These are phyloP conservation scores for Tetrahymena malaccensis DNA, from an alignment of 73 alveolate genomes.

Conservation along the genomic window DNA sequence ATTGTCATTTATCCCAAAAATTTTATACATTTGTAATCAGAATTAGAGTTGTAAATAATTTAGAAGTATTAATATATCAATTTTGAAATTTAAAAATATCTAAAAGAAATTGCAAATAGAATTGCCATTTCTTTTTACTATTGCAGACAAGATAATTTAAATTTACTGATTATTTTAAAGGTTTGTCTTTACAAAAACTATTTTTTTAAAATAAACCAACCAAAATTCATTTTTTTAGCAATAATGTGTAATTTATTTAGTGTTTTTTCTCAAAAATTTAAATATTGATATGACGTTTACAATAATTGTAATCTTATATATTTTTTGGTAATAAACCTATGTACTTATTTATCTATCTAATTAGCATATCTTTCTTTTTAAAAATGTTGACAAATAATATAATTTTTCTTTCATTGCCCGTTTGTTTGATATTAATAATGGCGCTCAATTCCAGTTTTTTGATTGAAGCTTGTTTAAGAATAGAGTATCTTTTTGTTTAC, in stretches of 20 bases:
- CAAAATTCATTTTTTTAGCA: neutral
- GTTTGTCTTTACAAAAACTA: too few relatives aligned
- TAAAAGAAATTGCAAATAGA: too few relatives aligned
- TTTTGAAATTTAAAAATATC: too few relatives aligned
- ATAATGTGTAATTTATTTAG: neutral
- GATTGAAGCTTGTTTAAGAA: neutral
- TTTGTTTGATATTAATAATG: neutral
- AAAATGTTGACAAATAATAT: too few relatives aligned
- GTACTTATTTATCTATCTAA: neutral
- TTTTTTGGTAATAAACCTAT: neutral
- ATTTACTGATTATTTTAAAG: too few relatives aligned
- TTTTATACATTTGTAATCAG: neutral
- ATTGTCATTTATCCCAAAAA: neutral
- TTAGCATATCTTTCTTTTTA: neutral
- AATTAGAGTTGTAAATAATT: neutral
- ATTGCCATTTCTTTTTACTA: too few relatives aligned
- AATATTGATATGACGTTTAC: neutral
- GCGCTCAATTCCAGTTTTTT: neutral
- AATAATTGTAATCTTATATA: neutral
- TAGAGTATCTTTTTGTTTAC: neutral
- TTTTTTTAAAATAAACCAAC: too few relatives aligned
- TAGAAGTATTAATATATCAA: too few relatives aligned
- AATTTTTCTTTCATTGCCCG: neutral
- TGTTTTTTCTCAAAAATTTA: too few relatives aligned
- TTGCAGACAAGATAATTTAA: too few relatives aligned